phyloP scores from a whole-genome alignment of 108 stramenopile genomes.

The Cyclotella atomus region DNA sequence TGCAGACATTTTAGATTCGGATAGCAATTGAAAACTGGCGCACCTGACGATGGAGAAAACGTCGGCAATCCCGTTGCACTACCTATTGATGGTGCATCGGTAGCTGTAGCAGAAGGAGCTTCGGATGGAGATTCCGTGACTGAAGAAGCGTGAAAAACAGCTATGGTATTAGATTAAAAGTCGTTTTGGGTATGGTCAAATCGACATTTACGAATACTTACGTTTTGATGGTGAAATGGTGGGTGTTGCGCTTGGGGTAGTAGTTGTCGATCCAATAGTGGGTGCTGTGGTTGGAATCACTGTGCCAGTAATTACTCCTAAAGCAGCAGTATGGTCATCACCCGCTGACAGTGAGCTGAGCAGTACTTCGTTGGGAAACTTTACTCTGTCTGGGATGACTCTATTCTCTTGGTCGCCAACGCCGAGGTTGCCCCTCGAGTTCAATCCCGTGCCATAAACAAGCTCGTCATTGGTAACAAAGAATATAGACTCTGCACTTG shows the following conservation, averaged over 20 bases:
- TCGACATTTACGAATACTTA: background rate
- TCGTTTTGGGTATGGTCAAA: no score
- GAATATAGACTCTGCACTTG: slow-evolving; percentile 25
- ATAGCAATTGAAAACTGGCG: no score
- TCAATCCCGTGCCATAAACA: slow-evolving; percentile 19
- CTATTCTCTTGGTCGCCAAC: slow-evolving; percentile 13
- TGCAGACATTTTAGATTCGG: no score
- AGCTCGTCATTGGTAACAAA: slow-evolving; percentile 22
- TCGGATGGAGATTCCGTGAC: background rate
- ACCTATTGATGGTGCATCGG: background rate
- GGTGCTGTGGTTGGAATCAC: slow-evolving; percentile 1
- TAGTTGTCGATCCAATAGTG: slow-evolving; percentile 2
- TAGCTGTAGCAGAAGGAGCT: background rate
- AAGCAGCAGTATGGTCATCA: slow-evolving; percentile 17
- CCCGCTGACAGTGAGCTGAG: slow-evolving; percentile 9
- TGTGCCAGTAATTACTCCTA: slow-evolving; percentile 10
- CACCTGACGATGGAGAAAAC: background rate
- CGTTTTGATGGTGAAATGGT: slow-evolving; percentile 3
- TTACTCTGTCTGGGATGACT: slow-evolving; percentile 3
- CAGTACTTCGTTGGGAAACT: slow-evolving; percentile 3
- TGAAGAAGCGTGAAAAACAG: background rate
- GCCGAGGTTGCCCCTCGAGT: slow-evolving; percentile 22
- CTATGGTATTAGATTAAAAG: no score
- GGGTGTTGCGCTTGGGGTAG: slow-evolving; percentile 4
- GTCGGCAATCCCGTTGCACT: background rate